Base-by-base conservation (phyloP, 2,329 filamentous ascomycete genomes). In the Pseudodiploospora longispora region DNA sequence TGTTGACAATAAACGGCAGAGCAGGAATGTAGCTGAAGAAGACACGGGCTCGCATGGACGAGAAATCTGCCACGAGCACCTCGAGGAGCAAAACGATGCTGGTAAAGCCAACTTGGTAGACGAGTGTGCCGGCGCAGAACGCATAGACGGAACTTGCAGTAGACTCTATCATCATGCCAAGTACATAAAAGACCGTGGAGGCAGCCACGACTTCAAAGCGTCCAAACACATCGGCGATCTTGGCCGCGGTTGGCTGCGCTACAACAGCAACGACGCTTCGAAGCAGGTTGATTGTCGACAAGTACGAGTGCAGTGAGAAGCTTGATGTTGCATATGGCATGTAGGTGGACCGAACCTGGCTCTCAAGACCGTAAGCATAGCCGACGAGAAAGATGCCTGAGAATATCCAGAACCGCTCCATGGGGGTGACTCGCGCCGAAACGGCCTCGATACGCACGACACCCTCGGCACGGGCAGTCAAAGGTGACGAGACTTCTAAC, bases 21-120 rank as follows among this genome's bases (percentile, higher is more conserved):
- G 75, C 74, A 0, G 78, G 78, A n/a, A 83, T 64, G 43, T 79
- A 82, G 19, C 75, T 79, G 64, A 80, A 81, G 46, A 82, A 67
- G 2, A 82, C 64, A 47, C 79, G 75, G 4, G 75, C 72, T 5
- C 76, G 68, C 48, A 78, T 71, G 0, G 78, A 80, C 0, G 78
- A 78, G 10, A 77, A 68, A 52, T 83, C 79, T 19, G 73, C 78
- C 10, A 83, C 66, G 27, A 83, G 68, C 29, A 83, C 74, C 57
- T 82, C 77, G 4, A 81, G 65, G 2, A 82, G 62, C 31, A 82
- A 61, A 3, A 79, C 67, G 9, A 80, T 68, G 42, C 64, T 65
- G 0, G 77, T 82, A 46, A 78, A 82, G 28, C 79, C 79, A 6
- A 80, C 65, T 61, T 71, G 76, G 48, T 80, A 80, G 9, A 80